A percentile compares a stretch with the other conserved stretches of the same genome.
Conservation (phyloP, 1,284 basidiomycete species). For the Leccinum subrobustum region DNA sequence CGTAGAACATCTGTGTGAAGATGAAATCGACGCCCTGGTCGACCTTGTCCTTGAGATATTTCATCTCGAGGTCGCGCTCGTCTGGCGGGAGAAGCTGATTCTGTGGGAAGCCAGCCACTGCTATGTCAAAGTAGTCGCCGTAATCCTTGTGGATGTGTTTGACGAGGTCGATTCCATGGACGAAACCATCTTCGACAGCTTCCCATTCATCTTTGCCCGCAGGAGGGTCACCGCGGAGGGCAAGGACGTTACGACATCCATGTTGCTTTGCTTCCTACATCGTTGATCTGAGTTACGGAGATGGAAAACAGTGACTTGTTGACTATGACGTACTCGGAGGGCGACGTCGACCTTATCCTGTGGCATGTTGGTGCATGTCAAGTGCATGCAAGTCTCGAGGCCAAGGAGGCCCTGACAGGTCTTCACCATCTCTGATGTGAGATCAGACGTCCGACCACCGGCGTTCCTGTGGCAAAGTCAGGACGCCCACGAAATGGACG, state of each 20-base stretch:
- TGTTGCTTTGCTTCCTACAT: constrained; percentile 84
- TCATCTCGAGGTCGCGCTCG: constrained; percentile 83
- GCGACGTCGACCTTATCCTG: constrained; percentile 91
- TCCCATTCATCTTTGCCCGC: constrained; percentile 89
- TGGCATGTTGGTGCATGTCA: constrained; percentile 99
- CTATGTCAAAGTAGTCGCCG: constrained; percentile 92
- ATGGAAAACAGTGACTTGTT: constrained; percentile 11
- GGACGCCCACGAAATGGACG: not conserved
- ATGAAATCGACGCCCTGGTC: constrained; percentile 88
- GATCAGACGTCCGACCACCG: constrained; percentile 90
- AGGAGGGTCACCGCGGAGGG: constrained; percentile 92
- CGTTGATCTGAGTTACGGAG: constrained; percentile 15
- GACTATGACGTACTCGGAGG: constrained; percentile 58
- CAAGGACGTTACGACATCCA: constrained; percentile 94
- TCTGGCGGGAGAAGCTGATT: constrained; percentile 59
- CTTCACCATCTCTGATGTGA: constrained; percentile 95
- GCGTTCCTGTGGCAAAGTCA: constrained; percentile 70
- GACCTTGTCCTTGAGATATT: constrained; percentile 85
- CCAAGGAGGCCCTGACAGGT: constrained; percentile 91
- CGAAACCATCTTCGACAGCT: constrained; percentile 85
- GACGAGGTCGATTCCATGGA: constrained; percentile 90
- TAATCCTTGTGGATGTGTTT: constrained; percentile 79
- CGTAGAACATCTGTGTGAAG: constrained; percentile 97
- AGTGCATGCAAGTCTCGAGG: constrained; percentile 96
- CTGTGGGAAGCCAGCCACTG: constrained; percentile 90